A percentile compares a stretch with the other conserved stretches of the same genome.
phyloP scores from a whole-genome alignment of 2,329 filamentous ascomycete genomes.

The Paraphaeosphaeria minitans region DNA sequence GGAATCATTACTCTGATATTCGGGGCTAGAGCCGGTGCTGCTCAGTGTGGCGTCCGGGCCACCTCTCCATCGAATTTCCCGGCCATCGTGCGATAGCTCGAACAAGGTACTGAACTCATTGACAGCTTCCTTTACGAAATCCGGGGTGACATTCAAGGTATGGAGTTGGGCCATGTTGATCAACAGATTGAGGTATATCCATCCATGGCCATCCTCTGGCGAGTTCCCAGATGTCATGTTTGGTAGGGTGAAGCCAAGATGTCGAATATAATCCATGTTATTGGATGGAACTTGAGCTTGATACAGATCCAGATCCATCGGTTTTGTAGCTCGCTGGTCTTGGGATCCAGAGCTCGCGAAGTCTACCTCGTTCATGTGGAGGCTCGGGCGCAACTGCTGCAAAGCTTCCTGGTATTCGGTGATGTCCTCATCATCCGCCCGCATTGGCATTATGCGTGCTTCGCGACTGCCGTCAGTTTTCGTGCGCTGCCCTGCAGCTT shows the following conservation, averaged over 20 bases:
- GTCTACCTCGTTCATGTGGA: slow-evolving; percentile 31
- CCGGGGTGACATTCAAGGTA: slow-evolving; percentile 79
- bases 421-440: slow-evolving; percentile 20
- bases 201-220: slow-evolving; percentile 71
- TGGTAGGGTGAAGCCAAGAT: slow-evolving; percentile 70
- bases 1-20: slow-evolving; percentile 52
- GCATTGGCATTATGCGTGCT: slow-evolving; percentile 50
- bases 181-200: slow-evolving; percentile 82
- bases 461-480: slow-evolving; percentile 52
- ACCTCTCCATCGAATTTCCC: slow-evolving; percentile 80
- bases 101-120: slow-evolving; percentile 73
- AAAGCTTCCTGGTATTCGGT: slow-evolving; percentile 20
- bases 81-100: slow-evolving; percentile 76
- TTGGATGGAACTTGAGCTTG: slow-evolving; percentile 75
- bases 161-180: slow-evolving; percentile 84
- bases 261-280: slow-evolving; percentile 79
- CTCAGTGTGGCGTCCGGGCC: slow-evolving; percentile 67
- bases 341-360: slow-evolving; percentile 48
- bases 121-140: slow-evolving; percentile 76
- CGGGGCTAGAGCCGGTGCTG: slow-evolving; percentile 63
- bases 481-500: slow-evolving; percentile 45
- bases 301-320: slow-evolving; percentile 77
- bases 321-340: slow-evolving; percentile 78
- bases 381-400: slow-evolving; percentile 21
- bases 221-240: slow-evolving; percentile 57